Conservation (phyloP, 2,329 filamentous ascomycete species). For the Trichophyton schoenleinii region DNA sequence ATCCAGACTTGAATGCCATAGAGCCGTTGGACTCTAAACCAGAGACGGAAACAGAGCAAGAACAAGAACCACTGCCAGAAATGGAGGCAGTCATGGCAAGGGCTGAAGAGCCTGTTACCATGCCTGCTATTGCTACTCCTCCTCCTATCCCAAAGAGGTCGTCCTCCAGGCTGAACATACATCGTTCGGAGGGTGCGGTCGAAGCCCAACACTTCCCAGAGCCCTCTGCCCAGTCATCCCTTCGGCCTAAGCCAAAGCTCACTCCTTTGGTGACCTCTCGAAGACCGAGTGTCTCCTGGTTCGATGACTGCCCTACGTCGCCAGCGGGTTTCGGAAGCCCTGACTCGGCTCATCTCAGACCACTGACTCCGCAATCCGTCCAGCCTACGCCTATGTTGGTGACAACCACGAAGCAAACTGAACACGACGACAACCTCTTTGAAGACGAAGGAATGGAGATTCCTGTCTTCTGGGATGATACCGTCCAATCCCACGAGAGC, state of each 20-base stretch:
- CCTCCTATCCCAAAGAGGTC: neutral
- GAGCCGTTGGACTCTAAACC: neutral
- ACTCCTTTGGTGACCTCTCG: neutral
- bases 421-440: neutral
- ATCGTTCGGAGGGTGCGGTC: neutral
- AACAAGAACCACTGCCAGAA: neutral
- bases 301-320: conserved; percentile 1
- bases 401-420: neutral
- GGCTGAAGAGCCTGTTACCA: neutral
- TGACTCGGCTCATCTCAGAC: neutral
- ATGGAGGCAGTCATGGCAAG: neutral
- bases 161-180: neutral
- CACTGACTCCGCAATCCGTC: neutral
- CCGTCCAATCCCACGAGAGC: neutral
- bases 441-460: conserved; percentile 3
- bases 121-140: neutral
- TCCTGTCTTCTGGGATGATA: conserved; percentile 3
- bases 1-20: neutral
- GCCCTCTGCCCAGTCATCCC: neutral
- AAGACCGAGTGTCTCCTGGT: conserved; percentile 1
- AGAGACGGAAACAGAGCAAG: neutral
- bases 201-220: neutral
- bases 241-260: neutral
- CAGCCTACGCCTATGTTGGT: neutral
- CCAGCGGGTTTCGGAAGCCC: neutral